phyloP scores from a whole-genome alignment of 495 filamentous ascomycete genomes.

The Hyaloscypha finlandica region DNA sequence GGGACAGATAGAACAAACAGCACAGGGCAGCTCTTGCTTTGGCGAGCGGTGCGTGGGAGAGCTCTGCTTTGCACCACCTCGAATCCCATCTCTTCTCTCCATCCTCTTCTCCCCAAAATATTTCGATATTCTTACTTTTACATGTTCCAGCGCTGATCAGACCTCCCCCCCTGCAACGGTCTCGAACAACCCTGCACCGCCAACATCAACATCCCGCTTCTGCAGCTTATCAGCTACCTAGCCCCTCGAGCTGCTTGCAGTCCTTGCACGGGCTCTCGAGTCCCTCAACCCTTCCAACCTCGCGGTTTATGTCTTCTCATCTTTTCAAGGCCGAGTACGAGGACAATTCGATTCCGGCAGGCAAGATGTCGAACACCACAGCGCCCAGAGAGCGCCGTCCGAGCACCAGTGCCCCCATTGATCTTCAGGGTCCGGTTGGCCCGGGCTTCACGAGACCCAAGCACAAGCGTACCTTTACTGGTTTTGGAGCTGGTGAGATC shows the following conservation, averaged over 20 bases:
- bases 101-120: background rate
- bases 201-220: slow-evolving; percentile 10
- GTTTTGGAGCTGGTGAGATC: slow-evolving; percentile 87
- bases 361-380: slow-evolving; percentile 27
- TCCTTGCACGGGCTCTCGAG: slow-evolving; percentile 4
- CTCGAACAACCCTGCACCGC: slow-evolving; percentile 11
- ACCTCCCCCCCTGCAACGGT: background rate
- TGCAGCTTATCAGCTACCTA: slow-evolving; percentile 5
- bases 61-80: background rate
- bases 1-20: background rate
- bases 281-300: slow-evolving; percentile 2
- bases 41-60: background rate
- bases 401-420: slow-evolving; percentile 79
- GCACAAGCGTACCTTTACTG: slow-evolving; percentile 92
- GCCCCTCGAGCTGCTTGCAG: background rate
- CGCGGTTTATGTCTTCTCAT: background rate
- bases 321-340: background rate
- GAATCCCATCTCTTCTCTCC: background rate
- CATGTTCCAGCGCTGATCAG: background rate
- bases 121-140: too few relatives aligned
- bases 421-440: slow-evolving; percentile 78
- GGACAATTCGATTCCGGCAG: background rate
- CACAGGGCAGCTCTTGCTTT: background rate
- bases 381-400: slow-evolving; percentile 64
- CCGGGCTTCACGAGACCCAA: slow-evolving; percentile 78